Conservation (phyloP, 129 eudicot species). For the Chrysanthemum makinoi region DNA sequence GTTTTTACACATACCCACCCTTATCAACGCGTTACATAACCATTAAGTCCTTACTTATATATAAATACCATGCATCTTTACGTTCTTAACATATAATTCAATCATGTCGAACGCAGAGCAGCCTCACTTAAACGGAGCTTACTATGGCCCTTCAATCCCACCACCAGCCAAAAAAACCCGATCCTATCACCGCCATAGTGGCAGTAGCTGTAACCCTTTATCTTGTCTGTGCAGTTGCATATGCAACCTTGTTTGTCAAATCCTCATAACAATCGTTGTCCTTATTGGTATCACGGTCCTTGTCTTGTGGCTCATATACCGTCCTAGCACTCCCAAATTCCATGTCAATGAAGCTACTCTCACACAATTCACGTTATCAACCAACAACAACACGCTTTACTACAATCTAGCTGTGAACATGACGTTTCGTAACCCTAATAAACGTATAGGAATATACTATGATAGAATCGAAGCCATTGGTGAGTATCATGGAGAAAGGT, state of each 20-base stretch:
- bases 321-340: constrained; percentile 54
- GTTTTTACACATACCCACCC: not conserved
- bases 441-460: constrained; percentile 60
- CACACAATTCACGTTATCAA: constrained; percentile 42
- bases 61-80: not conserved
- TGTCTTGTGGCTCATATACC: constrained; percentile 45
- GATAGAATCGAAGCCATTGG: constrained; percentile 49
- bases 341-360: constrained; percentile 44
- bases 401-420: constrained; percentile 56
- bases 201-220: constrained; percentile 48
- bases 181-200: constrained; percentile 47
- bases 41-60: constrained; percentile 6
- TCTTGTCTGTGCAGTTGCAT: constrained; percentile 47
- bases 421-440: constrained; percentile 68
- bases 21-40: constrained; percentile 7
- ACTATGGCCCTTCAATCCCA: constrained; percentile 61
- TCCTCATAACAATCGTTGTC: constrained; percentile 41
- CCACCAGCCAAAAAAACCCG: constrained; percentile 42
- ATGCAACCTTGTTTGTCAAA: constrained; percentile 51
- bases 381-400: constrained; percentile 48
- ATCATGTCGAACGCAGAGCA: constrained; percentile 21
- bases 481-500: constrained; percentile 13
- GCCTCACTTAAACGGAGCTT: constrained; percentile 54
- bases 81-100: not conserved
- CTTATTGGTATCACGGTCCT: constrained; percentile 33